phyloP scores from a whole-genome alignment of 352 stramenopile species.

The Phytophthora pinifolia region DNA sequence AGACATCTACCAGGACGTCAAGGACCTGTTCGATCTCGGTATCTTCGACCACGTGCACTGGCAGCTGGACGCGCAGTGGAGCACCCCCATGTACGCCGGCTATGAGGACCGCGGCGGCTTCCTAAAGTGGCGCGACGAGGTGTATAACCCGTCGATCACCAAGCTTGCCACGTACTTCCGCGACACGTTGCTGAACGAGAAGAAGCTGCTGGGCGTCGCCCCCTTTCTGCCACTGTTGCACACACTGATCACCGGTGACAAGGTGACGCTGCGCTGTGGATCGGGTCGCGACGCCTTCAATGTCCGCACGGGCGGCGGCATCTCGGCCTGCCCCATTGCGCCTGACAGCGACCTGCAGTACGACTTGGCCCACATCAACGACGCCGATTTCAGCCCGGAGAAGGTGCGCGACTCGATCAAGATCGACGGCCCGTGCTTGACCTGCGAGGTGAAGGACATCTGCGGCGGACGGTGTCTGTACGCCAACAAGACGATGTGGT shows the following conservation, averaged over 20 bases:
- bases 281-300: conserved; percentile 39
- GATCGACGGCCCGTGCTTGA: conserved; percentile 30
- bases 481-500: conserved; percentile 49
- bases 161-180: conserved; percentile 32
- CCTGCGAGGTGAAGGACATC: conserved; percentile 39
- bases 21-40: conserved; percentile 29
- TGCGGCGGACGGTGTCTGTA: conserved; percentile 41
- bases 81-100: conserved; percentile 33
- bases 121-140: conserved; percentile 33
- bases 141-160: conserved; percentile 41
- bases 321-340: conserved; percentile 38
- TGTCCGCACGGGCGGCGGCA: conserved; percentile 33
- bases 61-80: conserved; percentile 41
- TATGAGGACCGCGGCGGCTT: conserved; percentile 33
- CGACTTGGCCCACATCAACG: conserved; percentile 30
- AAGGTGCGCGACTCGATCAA: conserved; percentile 29
- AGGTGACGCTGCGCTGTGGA: conserved; percentile 32
- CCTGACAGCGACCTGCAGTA: conserved; percentile 31
- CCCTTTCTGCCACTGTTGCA: conserved; percentile 35
- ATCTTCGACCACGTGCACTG: conserved; percentile 44
- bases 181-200: conserved; percentile 23
- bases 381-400: conserved; percentile 31
- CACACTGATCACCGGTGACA: conserved; percentile 29
- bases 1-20: conserved; percentile 43
- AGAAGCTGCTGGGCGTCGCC: conserved; percentile 33